phyloP scores from a whole-genome alignment of 345 rosid species.

The Salix caprea region DNA sequence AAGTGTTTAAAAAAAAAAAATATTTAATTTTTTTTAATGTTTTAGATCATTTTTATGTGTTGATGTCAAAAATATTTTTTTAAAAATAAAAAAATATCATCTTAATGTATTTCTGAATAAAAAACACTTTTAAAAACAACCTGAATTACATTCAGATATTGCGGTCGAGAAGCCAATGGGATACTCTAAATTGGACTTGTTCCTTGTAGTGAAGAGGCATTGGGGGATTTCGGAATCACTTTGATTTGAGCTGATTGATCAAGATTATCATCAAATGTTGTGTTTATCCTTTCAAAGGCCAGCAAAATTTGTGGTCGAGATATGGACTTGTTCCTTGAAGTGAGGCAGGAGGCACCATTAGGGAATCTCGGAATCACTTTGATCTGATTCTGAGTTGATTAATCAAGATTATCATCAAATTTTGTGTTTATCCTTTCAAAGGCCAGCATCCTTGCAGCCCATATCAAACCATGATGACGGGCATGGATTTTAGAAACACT shows the following conservation, averaged over 20 bases:
- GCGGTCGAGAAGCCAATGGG: conserved; percentile 10
- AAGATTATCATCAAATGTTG: conserved; percentile 21
- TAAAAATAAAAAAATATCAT: too few relatives aligned
- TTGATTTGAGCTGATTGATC: conserved; percentile 2
- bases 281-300: conserved; percentile 17
- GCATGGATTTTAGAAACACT: conserved; percentile 1
- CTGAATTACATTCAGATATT: background rate
- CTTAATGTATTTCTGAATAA: too few relatives aligned
- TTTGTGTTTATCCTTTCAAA: conserved; percentile 19
- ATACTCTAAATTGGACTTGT: background rate
- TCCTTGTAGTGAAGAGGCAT: conserved; percentile 11
- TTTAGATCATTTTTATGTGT: too few relatives aligned
- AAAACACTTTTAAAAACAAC: too few relatives aligned
- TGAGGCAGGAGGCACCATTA: conserved; percentile 22
- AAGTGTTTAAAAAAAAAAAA: too few relatives aligned
- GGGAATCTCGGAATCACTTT: conserved; percentile 32
- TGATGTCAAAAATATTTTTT: too few relatives aligned
- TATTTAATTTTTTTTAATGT: too few relatives aligned
- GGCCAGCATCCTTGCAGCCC: conserved; percentile 23
- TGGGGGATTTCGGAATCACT: conserved; percentile 31
- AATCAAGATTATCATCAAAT: conserved; percentile 26
- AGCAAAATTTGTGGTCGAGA: background rate
- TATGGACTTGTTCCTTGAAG: background rate
- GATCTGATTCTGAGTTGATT: background rate
- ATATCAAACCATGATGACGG: conserved; percentile 10